These are phyloP conservation scores for Salix dunnii DNA, from an alignment of 345 rosid species.

Conservation along the genomic window DNA sequence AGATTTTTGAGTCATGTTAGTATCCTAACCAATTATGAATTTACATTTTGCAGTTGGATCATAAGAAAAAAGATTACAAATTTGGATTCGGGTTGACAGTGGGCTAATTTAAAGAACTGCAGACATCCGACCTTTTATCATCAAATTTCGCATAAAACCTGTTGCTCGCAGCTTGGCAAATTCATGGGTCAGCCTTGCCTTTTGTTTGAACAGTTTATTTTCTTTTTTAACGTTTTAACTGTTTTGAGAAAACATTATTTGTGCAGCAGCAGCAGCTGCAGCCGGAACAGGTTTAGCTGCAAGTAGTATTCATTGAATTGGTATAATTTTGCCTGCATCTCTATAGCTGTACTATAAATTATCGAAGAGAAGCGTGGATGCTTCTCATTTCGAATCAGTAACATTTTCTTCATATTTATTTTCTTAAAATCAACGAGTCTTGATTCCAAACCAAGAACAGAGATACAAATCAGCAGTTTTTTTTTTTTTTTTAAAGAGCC, in stretches of 20 bases:
- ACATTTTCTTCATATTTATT: neutral
- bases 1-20: neutral
- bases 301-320: neutral
- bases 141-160: neutral
- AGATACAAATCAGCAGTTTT: too few relatives aligned
- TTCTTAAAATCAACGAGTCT: neutral
- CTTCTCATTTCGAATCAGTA: neutral
- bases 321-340: neutral
- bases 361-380: neutral
- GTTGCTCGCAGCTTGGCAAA: neutral
- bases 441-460: neutral
- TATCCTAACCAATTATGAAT: neutral
- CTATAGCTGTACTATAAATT: neutral
- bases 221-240: neutral
- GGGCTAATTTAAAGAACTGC: conserved; percentile 37
- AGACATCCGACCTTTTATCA: neutral
- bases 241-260: neutral
- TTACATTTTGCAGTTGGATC: conserved; percentile 65
- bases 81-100: conserved; percentile 92
- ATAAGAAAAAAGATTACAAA: conserved; percentile 88
- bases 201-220: neutral
- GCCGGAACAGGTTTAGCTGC: neutral
- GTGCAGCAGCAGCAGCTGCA: neutral
- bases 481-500: too few relatives aligned
- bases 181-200: conserved; percentile 1